These are phyloP conservation scores for Tricladium varicosporioides DNA, from an alignment of 2,329 filamentous ascomycete genomes.

Conservation along the genomic window DNA sequence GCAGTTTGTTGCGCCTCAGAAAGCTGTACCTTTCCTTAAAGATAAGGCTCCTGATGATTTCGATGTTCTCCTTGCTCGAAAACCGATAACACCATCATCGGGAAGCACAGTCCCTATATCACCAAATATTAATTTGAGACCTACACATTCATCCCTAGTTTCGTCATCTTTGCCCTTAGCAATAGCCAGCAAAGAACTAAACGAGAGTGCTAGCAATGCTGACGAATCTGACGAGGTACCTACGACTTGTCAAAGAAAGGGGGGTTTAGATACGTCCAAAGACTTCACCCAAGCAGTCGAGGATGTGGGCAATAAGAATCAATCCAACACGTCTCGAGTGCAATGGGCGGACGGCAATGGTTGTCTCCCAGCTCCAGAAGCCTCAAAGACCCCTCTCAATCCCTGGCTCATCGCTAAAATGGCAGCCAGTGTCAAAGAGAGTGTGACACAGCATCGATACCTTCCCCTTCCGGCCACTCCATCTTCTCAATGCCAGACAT, in stretches of 20 bases:
- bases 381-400: slow-evolving; percentile 29
- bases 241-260: slow-evolving; percentile 12
- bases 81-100: not conserved
- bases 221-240: not conserved
- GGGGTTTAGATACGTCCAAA: slow-evolving; percentile 47
- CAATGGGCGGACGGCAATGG: not conserved
- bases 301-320: not conserved
- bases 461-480: not conserved
- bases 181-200: not conserved
- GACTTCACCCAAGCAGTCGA: slow-evolving; percentile 44
- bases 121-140: not conserved
- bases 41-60: slow-evolving; percentile 17
- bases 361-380: not conserved
- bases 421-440: slow-evolving; percentile 25
- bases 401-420: slow-evolving; percentile 42
- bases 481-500: not conserved
- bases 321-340: slow-evolving; percentile 2
- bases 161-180: not conserved
- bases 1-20: not conserved
- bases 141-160: not conserved
- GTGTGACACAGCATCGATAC: not conserved
- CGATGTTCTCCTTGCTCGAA: slow-evolving; percentile 27
- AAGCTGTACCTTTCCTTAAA: not conserved
- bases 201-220: not conserved
- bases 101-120: not conserved